Evolutionary conservation across 345 rosid genomes (phyloP).

Genomic region (Moringa oleifera): DNA sequence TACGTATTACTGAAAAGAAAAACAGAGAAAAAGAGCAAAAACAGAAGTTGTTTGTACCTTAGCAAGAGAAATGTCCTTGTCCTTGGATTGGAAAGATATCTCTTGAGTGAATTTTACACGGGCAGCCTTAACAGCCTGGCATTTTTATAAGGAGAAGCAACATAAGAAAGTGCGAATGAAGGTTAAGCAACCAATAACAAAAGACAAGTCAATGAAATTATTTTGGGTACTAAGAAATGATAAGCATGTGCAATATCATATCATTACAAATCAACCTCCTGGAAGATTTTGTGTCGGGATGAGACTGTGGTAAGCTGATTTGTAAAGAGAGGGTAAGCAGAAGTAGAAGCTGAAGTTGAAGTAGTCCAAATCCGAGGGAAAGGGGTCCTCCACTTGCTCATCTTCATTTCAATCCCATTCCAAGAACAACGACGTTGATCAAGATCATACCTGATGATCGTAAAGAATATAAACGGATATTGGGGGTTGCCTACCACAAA

Average conservation of each 20-base stretch:
- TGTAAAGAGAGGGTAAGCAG: constrained; percentile 64
- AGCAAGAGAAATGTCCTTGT: constrained; percentile 70
- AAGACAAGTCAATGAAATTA: background rate
- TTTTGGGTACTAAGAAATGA: constrained; percentile 19
- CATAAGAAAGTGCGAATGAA: constrained; percentile 17
- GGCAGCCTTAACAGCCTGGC: constrained; percentile 57
- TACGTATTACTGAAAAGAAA: no score
- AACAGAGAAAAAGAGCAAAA: no score
- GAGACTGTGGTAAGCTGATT: constrained; percentile 57
- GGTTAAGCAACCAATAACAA: background rate
- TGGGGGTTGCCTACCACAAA: constrained; percentile 36
- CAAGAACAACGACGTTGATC: constrained; percentile 43
- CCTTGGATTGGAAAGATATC: constrained; percentile 71
- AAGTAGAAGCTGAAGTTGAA: constrained; percentile 31
- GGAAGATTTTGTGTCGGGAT: constrained; percentile 46
- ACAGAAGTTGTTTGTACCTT: constrained; percentile 50
- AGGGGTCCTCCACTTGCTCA: constrained; percentile 30
- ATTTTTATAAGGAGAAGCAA: constrained; percentile 19
- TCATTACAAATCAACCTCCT: constrained; percentile 67
- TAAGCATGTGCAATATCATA: constrained; percentile 15
- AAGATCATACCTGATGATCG: constrained; percentile 77
- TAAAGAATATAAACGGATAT: constrained; percentile 58
- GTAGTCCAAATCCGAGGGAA: constrained; percentile 34
- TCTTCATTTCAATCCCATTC: constrained; percentile 33
- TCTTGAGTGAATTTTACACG: constrained; percentile 63